Evolutionary conservation across 345 rosid genomes (phyloP), one percentile per base, ranked within the genome.

Genomic region (rapeseed (Brassica napus)): DNA sequence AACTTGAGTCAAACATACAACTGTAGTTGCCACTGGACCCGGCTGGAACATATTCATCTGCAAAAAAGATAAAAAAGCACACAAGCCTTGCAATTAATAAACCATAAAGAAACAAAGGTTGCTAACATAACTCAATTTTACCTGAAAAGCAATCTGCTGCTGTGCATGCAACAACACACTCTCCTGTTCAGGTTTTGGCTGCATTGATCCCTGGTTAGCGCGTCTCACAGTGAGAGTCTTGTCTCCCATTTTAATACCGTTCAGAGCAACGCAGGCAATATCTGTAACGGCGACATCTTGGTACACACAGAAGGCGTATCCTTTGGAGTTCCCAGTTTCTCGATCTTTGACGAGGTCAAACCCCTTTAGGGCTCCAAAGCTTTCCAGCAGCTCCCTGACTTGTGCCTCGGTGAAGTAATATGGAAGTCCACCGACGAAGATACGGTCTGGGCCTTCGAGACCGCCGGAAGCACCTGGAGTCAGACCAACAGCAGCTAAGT

Each of bases 111-210:
- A 28, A 28, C 31, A 28, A 28, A 28, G 18, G 4, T 61, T 12
- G 35, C 35, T 28, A 28, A 62, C 67, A 31, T 31, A 8, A 39
- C 37, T 30, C 66, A 61, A 61, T 28, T 4, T 28, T 28, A 93
- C 98, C 94, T 93, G 98, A 65, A 93, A 83, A 30, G 97, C 97
- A 83, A 93, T 90, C 87, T 93, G 98, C 86, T 93, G 97, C 76
- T 91, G 94, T 18, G 97, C 98, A 85, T 93, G 98, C 82, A 91
- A 81, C 49, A 91, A 78, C 9, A 91, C 86, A 74, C 82, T 90
- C 81, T 93, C 97, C 65, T 93, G 98, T 83, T 93, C 98, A 37
- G 98, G 95, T 76, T 89, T 90, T 71, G 94, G 90, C 63, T 91
- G 98, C 84, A 39, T 91, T 68, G 97, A 68, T 23, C 97, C 95